A percentile compares a stretch with the other conserved stretches of the same genome.
These are phyloP conservation scores for Podaxis pistillaris DNA, from an alignment of 768 basidiomycete species.

Conservation along the genomic window DNA sequence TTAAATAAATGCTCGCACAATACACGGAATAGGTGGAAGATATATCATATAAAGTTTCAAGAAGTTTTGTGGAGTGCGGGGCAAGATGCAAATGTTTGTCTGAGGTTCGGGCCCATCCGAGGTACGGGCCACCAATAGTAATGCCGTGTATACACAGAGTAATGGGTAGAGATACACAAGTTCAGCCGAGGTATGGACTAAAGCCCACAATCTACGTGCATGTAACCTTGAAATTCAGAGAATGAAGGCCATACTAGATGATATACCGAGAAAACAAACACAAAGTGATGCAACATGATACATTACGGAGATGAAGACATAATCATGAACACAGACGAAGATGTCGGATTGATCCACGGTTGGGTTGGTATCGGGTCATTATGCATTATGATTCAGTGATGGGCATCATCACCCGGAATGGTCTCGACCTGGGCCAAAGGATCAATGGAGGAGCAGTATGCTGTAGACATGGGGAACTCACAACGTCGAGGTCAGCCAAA, in stretches of 20 bases:
- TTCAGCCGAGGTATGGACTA: neutral
- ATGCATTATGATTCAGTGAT: neutral
- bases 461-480: constrained; percentile 25
- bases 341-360: neutral
- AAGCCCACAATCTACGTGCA: neutral
- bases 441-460: neutral
- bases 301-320: neutral
- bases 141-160: neutral
- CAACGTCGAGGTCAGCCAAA: constrained; percentile 78
- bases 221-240: constrained; percentile 1
- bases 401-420: constrained; percentile 20
- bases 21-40: too few species aligned
- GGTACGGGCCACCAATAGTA: neutral
- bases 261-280: neutral
- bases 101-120: too few species aligned
- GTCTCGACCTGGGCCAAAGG: constrained; percentile 17
- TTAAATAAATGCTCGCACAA: too few species aligned
- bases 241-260: neutral
- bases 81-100: too few species aligned
- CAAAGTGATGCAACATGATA: neutral
- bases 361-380: too few species aligned
- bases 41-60: too few species aligned
- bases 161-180: constrained; percentile 9
- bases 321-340: neutral
- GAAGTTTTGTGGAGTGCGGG: too few species aligned